phyloP scores from a whole-genome alignment of 352 stramenopile genomes.

The Phytophthora pseudosyringae region DNA sequence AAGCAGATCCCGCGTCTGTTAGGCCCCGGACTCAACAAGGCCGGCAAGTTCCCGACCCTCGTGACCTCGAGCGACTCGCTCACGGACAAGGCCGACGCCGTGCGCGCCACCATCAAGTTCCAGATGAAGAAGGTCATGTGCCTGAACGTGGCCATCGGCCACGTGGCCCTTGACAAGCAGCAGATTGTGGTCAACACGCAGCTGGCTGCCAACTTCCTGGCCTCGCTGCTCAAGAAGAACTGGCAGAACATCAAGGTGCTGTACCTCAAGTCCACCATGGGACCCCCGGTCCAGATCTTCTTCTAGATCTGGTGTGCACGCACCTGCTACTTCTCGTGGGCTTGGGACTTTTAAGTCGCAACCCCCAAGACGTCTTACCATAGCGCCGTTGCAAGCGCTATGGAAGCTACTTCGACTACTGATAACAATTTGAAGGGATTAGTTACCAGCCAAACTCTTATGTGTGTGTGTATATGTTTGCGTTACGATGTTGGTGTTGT shows the following conservation, averaged over 20 bases:
- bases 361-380: conserved; percentile 38
- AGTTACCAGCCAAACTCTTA: conserved; percentile 26
- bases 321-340: conserved; percentile 1
- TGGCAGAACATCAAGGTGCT: conserved; percentile 99
- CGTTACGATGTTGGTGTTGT: too few species aligned
- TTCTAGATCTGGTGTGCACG: conserved; percentile 89
- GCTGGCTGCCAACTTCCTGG: conserved; percentile 99
- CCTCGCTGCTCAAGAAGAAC: conserved; percentile 99
- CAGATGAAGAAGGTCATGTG: conserved; percentile 99
- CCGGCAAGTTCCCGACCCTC: conserved; percentile 99
- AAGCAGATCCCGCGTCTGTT: conserved; percentile 99
- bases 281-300: conserved; percentile 98
- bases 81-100: conserved; percentile 97
- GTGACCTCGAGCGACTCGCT: conserved; percentile 95
- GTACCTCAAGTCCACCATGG: conserved; percentile 99
- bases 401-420: conserved; percentile 51
- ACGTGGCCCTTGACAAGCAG: conserved; percentile 95
- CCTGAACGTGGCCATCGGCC: conserved; percentile 98
- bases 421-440: conserved; percentile 59
- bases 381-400: conserved; percentile 18
- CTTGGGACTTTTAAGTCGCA: not conserved
- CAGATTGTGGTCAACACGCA: conserved; percentile 99
- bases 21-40: conserved; percentile 98
- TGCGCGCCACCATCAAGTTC: conserved; percentile 99
- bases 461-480: too few species aligned